Conservation (phyloP, 768 basidiomycete genomes). For the Trametes villosa region DNA sequence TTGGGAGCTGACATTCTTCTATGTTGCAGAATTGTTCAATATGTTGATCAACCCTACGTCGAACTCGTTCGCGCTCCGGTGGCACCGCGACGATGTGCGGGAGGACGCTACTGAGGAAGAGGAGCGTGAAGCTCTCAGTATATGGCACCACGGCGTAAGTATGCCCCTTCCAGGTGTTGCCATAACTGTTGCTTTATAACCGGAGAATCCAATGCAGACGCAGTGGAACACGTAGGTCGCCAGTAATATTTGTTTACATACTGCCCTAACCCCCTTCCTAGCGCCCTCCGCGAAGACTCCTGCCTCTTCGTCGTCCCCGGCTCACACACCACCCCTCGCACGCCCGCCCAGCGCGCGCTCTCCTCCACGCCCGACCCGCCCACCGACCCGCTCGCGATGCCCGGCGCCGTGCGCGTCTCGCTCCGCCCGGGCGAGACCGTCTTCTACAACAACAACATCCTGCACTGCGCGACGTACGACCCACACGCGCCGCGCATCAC, state of each 20-base stretch:
- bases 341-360: constrained; percentile 57
- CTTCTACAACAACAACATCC: constrained; percentile 80
- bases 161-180: no score
- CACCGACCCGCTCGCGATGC: constrained; percentile 67
- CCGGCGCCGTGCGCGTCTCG: constrained; percentile 58
- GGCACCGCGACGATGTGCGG: constrained; percentile 79
- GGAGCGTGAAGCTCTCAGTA: constrained; percentile 56
- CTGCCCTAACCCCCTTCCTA: no score
- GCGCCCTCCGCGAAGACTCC: constrained; percentile 68
- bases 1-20: neutral
- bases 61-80: constrained; percentile 72
- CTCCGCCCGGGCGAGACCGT: constrained; percentile 73
- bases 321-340: constrained; percentile 63
- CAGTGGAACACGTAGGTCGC: constrained; percentile 79
- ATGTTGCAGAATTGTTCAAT: constrained; percentile 73
- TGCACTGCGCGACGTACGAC: constrained; percentile 74
- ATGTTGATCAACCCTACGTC: constrained; percentile 68
- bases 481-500: constrained; percentile 57
- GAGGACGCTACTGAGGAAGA: constrained; percentile 62
- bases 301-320: constrained; percentile 75
- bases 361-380: constrained; percentile 59
- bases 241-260: no score
- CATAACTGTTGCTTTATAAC: no score
- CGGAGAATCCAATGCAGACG: no score
- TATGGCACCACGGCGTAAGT: constrained; percentile 70